Evolutionary conservation across 202 grass and related monocot species (phyloP), one percentile per base, ranked within the genome.

Genomic region (Panicum hallii): DNA sequence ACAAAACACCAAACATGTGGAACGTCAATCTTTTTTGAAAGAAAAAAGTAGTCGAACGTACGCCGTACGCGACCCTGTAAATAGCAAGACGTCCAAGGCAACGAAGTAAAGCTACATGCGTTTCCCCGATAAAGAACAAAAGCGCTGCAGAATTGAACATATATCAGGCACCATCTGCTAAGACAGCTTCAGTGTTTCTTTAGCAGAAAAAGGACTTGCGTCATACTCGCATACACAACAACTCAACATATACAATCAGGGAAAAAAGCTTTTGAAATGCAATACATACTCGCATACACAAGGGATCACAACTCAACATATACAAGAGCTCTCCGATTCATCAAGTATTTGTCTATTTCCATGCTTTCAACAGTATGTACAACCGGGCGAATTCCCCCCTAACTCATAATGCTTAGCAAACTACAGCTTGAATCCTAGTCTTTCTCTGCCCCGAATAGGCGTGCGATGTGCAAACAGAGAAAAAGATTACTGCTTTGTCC

Each of bases 361-460:
- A 65, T 73, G 48, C 46, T 83, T 65, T 16, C 67, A 70, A 70
- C 75, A 17, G 67, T 7, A 45, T 79, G 48, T 56, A 78, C 46
- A 83, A 44, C 1, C 22, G 72, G 43, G 16, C 17, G 48, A 15
- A 57, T 5, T n/a, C 40, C 50, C 71, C 42, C 26, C 14, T 52
- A 13, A 58, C 56, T 17, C 36, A 46, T 46, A 67, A 7, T 5
- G 11, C 5, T 11, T 9, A 73, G 4, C 16, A 89, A 89, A 20
- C 14, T 74, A 73, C 45, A 41, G 11, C 60, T 8, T 30, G 56
- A 79, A 84, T 8, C 42, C 60, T 63, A 63, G 44, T 76, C 4
- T 71, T 6, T 71, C 69, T 70, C 44, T 55, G 44, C 44, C 77
- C 12, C 54, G 34, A 8, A 60, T 19, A 75, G 52, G 56, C 26